Conservation (phyloP, 2,329 filamentous ascomycete species). For the Monilinia polystroma region DNA sequence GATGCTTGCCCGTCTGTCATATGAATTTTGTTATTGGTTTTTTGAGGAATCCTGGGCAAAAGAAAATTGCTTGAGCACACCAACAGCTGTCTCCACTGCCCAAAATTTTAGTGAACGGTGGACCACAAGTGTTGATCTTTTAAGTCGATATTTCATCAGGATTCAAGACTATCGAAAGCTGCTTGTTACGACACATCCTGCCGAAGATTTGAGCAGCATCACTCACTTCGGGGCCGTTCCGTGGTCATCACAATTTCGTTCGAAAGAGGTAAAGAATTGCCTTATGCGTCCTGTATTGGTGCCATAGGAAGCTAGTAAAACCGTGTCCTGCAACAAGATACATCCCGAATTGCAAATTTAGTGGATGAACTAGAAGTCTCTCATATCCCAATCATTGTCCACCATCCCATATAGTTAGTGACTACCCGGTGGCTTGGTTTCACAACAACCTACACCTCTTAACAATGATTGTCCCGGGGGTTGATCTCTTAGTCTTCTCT, state of each 20-base stretch:
- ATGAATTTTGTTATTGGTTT: background rate
- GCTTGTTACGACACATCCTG: no score
- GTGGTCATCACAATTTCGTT: constrained; percentile 3
- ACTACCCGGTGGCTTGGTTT: no score
- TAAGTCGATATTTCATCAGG: no score
- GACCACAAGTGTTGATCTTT: no score
- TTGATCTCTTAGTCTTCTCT: background rate
- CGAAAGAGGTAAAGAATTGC: background rate
- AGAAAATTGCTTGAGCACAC: constrained; percentile 8
- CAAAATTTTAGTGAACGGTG: no score
- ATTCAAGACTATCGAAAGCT: no score
- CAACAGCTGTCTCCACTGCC: background rate
- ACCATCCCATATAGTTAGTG: no score
- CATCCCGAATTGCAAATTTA: constrained; percentile 12
- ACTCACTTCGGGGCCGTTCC: background rate
- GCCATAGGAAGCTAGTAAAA: background rate
- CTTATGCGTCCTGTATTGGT: background rate
- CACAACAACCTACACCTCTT: background rate
- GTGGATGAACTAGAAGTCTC: background rate
- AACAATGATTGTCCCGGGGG: background rate
- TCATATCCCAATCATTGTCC: no score
- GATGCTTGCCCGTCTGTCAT: no score
- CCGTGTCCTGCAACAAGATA: background rate
- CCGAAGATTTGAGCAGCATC: background rate
- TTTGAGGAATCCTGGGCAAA: background rate